These are phyloP conservation scores for Clitopilus hobsonii DNA, from an alignment of 768 basidiomycete genomes.

Conservation along the genomic window DNA sequence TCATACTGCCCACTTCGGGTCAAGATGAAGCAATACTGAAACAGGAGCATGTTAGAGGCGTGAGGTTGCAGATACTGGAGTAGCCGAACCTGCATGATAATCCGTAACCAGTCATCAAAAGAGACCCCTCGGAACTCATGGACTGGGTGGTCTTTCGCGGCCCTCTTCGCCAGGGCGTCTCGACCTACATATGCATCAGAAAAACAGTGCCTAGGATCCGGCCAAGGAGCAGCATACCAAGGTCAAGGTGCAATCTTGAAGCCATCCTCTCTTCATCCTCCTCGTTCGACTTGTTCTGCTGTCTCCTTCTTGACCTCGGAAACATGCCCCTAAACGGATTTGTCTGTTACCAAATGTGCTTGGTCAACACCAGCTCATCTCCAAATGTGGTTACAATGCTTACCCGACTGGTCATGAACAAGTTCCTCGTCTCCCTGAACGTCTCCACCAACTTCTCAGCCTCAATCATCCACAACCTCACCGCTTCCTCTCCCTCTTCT, in stretches of 20 bases:
- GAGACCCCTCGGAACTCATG: constrained; percentile 75
- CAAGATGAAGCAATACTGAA: constrained; percentile 71
- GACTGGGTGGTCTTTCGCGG: constrained; percentile 40
- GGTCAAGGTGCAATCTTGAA: constrained; percentile 68
- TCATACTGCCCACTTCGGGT: constrained; percentile 61
- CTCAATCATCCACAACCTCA: constrained; percentile 74
- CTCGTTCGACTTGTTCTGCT: constrained; percentile 37
- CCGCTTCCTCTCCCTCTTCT: constrained; percentile 42
- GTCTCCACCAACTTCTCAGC: constrained; percentile 85
- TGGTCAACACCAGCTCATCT: neutral
- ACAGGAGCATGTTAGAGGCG: constrained; percentile 3
- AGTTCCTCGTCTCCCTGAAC: constrained; percentile 79
- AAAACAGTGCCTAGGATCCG: no score
- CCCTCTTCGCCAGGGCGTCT: constrained; percentile 49
- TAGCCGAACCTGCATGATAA: constrained; percentile 76
- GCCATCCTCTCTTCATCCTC: constrained; percentile 70
- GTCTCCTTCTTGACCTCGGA: constrained; percentile 38
- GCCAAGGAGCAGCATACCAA: constrained; percentile 42
- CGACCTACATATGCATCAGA: constrained; percentile 35
- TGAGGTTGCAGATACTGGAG: neutral
- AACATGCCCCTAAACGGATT: constrained; percentile 71
- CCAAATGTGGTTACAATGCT: constrained; percentile 16
- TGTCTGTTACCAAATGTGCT: constrained; percentile 22
- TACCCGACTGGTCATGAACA: constrained; percentile 80
- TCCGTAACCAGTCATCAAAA: constrained; percentile 79